Conservation (phyloP, 2,329 filamentous ascomycete species). For the Alternaria arbusti region DNA sequence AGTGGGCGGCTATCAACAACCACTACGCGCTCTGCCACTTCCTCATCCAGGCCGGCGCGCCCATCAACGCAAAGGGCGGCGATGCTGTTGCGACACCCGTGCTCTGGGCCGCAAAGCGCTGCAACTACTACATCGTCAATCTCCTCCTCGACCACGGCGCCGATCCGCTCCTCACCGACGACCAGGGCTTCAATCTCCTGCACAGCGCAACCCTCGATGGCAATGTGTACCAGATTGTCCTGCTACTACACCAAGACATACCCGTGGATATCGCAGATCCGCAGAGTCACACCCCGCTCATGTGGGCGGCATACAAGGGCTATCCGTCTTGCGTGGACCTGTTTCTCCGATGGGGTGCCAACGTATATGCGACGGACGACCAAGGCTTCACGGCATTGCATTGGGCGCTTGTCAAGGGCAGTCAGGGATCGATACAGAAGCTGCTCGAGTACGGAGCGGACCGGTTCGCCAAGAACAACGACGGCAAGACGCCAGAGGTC, state of each 20-base stretch:
- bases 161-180: conserved; percentile 88
- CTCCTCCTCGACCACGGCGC: conserved; percentile 89
- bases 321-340: conserved; percentile 91
- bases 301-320: conserved; percentile 99
- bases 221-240: conserved; percentile 85
- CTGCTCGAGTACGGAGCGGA: conserved; percentile 95
- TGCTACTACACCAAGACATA: conserved; percentile 93
- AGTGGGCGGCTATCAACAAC: conserved; percentile 99
- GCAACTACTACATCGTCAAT: conserved; percentile 95
- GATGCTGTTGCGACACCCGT: conserved; percentile 92
- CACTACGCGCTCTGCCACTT: conserved; percentile 98
- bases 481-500: conserved; percentile 86
- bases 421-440: conserved; percentile 86
- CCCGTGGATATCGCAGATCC: conserved; percentile 89
- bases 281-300: conserved; percentile 90
- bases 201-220: conserved; percentile 98
- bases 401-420: conserved; percentile 96
- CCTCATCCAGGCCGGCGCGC: conserved; percentile 82
- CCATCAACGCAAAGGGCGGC: conserved; percentile 94
- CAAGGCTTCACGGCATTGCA: conserved; percentile 94
- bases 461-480: conserved; percentile 84
- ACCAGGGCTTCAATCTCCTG: conserved; percentile 96
- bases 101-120: conserved; percentile 96
- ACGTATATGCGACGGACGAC: conserved; percentile 87
- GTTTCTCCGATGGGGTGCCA: conserved; percentile 92